These are phyloP conservation scores for Rhizophora mangle DNA, from an alignment of 345 rosid species.

Conservation along the genomic window DNA sequence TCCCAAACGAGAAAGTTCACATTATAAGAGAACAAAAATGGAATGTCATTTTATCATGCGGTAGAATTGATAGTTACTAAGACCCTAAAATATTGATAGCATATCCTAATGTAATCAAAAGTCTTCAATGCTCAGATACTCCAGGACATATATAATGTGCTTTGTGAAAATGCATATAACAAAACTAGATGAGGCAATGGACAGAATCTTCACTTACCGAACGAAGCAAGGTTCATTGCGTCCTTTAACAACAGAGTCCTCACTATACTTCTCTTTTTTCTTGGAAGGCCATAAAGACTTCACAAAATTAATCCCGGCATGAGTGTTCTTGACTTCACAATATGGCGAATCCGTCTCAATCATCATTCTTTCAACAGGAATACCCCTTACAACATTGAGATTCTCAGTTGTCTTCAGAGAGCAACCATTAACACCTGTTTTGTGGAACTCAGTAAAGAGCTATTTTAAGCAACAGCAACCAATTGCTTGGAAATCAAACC, in stretches of 20 bases:
- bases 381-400: constrained; percentile 66
- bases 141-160: neutral
- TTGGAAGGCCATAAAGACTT: constrained; percentile 79
- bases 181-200: neutral
- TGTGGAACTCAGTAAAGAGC: constrained; percentile 1
- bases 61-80: neutral
- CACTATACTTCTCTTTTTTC: constrained; percentile 91
- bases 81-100: neutral
- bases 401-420: constrained; percentile 81
- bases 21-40: neutral
- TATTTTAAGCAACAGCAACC: neutral
- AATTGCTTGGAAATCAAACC: neutral
- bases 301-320: constrained; percentile 67
- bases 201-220: constrained; percentile 46
- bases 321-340: constrained; percentile 82
- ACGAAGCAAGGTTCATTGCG: constrained; percentile 95
- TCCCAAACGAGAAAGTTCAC: neutral
- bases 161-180: neutral
- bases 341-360: constrained; percentile 99
- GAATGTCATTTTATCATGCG: neutral
- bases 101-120: neutral
- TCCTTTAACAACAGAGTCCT: constrained; percentile 69
- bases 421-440: constrained; percentile 84
- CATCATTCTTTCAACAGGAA: constrained; percentile 90
- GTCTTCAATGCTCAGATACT: neutral